Evolutionary conservation across 2,329 filamentous ascomycete species (phyloP), one percentile per base, ranked within the genome.

Genomic region (Colletotrichum eleusines): DNA sequence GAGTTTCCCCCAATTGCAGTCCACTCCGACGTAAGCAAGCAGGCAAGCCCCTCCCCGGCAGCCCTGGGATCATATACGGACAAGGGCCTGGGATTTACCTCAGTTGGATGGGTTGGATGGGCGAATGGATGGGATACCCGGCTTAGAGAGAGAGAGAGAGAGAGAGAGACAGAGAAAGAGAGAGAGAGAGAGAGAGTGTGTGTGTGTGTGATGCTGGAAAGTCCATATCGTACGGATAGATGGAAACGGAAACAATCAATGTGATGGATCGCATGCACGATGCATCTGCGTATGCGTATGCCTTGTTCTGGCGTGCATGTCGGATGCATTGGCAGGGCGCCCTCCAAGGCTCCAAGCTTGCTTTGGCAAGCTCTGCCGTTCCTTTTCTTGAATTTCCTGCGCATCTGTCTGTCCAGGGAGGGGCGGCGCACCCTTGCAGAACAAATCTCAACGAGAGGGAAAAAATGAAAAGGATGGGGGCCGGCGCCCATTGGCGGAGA

Each of bases 21-120:
- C 58, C 58, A 61, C 58, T 50, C 42, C 42, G 58, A 50, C 44
- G 58, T 38, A 40, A 62, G 59, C 59, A 31, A 23, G 46, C 59
- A n/a, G 42, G 8, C 42, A 44, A n/a, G 42, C 42, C 18, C 42
- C 20, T 23, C 44, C 59, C 46, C 31, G n/a, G 53, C 53, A 62
- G 59, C 59, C 59, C 46, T 63, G 48, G 33, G 33, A 63, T 63
- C 48, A 42, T 18, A 18, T 23, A 28, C 18, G 59, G 33, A 51
- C 48, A 63, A 35, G 48, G 54, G 35, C 40, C n/a, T 4, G 53
- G 35, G 35, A 8, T 42, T n/a, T n/a, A n/a, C n/a, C n/a, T n/a
- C n/a, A n/a, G n/a, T n/a, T n/a, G n/a, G n/a, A 8, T 3, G 5
- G n/a, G 46, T 6, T 44, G 42, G 42, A 46, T 38, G 12, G n/a